phyloP scores from a whole-genome alignment of 78 protist species.

The Anaeramoeba ignava region DNA sequence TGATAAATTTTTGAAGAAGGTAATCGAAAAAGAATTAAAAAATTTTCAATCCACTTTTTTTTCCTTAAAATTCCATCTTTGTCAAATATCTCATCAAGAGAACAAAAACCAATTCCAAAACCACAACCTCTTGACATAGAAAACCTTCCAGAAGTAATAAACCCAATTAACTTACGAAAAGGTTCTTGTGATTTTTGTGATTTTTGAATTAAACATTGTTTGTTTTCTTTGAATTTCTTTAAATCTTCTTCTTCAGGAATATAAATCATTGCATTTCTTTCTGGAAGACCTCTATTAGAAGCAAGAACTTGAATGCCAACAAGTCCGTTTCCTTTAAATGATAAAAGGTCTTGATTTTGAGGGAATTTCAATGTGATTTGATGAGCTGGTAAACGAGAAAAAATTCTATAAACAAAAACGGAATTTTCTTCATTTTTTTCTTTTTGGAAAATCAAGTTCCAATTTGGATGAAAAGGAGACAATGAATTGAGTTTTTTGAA shows the following conservation, averaged over 20 bases:
- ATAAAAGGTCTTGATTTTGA: not conserved
- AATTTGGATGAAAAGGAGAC: not conserved
- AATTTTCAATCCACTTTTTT: no score
- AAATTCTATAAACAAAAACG: no score
- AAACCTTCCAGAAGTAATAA: not conserved
- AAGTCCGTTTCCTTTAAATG: no score
- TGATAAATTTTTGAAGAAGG: no score
- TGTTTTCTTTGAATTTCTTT: not conserved
- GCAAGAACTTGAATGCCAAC: not conserved
- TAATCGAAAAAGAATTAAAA: no score
- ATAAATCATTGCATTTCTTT: not conserved
- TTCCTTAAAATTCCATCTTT: no score
- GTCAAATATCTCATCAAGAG: no score
- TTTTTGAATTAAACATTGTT: no score
- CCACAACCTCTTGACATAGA: not conserved
- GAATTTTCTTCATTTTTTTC: not conserved
- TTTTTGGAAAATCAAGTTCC: not conserved
- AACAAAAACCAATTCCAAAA: conserved; percentile 1
- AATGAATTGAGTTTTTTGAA: not conserved
- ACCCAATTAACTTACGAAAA: not conserved
- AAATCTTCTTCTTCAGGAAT: not conserved
- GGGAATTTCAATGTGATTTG: not conserved
- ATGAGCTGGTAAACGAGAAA: no score
- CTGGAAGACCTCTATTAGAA: not conserved
- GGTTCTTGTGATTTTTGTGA: not conserved